Base-by-base conservation (phyloP, 208 protist genomes). In the Kentomonas sorsogonicus region DNA sequence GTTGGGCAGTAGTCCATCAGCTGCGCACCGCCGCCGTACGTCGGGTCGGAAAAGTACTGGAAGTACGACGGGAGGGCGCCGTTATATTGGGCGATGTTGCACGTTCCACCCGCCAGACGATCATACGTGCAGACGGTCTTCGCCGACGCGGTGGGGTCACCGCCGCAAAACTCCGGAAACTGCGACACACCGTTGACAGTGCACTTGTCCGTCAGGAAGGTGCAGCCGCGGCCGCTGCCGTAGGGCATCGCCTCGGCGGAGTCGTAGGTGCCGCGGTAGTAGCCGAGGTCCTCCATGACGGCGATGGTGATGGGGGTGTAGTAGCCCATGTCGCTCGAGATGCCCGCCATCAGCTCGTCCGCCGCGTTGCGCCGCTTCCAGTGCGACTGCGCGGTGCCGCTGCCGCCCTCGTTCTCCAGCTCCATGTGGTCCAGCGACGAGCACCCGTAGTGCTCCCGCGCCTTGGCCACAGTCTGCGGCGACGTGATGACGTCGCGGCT, bases 321-420 rank as follows among this genome's bases (percentile, higher is more conserved):
- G 58, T 63, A 92, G 18, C 31, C 72, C 6, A 22, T 53, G 34
- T n/a, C 7, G 0, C 4, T 6, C 16, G 47, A 44, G 10, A 54
- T 54, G 6, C 61, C 65, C 10, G 78, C 52, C 90, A 97, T 97
- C 33, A 93, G 57, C 57, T 97, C 93, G 34, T 95, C 77, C 44
- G 67, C 67, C 15, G 85, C 75, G 39, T 86, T 81, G 51, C 80
- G 67, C n/a, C 73, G 66, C 71, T 94, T 83, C 90, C 92, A 97
- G 74, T 97, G 89, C 15, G 85, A 95, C 30, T 31, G 31, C 3
- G 38, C 66, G 0, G 77, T 77, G 25, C 68, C 76, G 0, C 6
- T 9, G 16, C 66, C 69, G 31, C 84, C 86, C 39, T 61, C 38
- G 53, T 94, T 73, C 60, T 94, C 87, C 26, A 96, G 45, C 73